Evolutionary conservation across 805 yeast genomes (phyloP).

Genomic region (Starmerella stigmatis): DNA sequence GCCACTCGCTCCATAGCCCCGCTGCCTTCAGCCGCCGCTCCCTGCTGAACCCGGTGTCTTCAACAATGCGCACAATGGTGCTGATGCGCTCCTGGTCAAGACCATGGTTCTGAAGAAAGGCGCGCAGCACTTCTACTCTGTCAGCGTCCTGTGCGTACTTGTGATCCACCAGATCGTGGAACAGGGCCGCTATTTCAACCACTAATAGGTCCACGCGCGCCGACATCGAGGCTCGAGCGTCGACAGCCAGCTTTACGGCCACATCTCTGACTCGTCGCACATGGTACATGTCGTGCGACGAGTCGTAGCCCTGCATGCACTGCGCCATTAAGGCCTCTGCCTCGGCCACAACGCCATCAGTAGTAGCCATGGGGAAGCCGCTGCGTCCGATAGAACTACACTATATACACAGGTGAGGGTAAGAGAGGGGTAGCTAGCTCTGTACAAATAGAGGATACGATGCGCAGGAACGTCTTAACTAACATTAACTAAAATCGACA

Average conservation of each 20-base stretch:
- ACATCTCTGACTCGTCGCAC: slow-evolving; percentile 27
- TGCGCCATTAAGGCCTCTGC: slow-evolving; percentile 11
- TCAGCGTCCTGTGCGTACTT: slow-evolving; percentile 24
- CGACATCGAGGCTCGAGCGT: not conserved
- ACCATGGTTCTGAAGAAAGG: slow-evolving; percentile 16
- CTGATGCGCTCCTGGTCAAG: slow-evolving; percentile 15
- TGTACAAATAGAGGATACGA: too few species aligned
- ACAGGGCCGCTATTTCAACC: slow-evolving; percentile 29
- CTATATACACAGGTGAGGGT: too few species aligned
- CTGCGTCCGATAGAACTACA: too few species aligned
- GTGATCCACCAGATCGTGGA: slow-evolving; percentile 30
- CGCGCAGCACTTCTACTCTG: slow-evolving; percentile 11
- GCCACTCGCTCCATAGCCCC: slow-evolving; percentile 29
- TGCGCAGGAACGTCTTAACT: too few species aligned
- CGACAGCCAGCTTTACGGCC: slow-evolving; percentile 26
- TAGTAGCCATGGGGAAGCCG: not conserved
- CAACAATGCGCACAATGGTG: slow-evolving; percentile 23
- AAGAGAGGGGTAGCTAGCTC: too few species aligned
- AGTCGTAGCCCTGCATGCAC: slow-evolving; percentile 27
- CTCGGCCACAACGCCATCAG: not conserved
- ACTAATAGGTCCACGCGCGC: slow-evolving; percentile 22
- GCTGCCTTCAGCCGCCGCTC: slow-evolving; percentile 25
- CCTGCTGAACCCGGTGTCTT: slow-evolving; percentile 25
- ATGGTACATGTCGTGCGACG: slow-evolving; percentile 30
- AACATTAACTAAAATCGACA: too few species aligned